Conservation (phyloP, 768 basidiomycete species). For the Psilocybe tampanensis region DNA sequence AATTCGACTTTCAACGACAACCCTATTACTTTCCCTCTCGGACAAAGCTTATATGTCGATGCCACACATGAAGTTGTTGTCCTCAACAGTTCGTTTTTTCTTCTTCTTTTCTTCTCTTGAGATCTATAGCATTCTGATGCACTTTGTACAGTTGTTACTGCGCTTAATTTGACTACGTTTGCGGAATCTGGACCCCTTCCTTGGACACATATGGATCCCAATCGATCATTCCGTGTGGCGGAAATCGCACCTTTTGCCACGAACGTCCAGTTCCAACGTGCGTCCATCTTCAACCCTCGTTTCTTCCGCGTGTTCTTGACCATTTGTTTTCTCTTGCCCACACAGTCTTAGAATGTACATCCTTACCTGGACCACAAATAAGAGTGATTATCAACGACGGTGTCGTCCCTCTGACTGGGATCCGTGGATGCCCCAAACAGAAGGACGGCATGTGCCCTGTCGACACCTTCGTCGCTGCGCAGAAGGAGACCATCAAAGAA, state of each 20-base stretch:
- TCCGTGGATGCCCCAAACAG: slow-evolving; percentile 72
- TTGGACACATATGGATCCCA: slow-evolving; percentile 64
- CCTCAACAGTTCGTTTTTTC: slow-evolving; percentile 64
- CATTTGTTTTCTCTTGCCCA: slow-evolving; percentile 12
- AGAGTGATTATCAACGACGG: slow-evolving; percentile 90
- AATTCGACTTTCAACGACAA: slow-evolving; percentile 81
- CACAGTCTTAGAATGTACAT: slow-evolving; percentile 65
- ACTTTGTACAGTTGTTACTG: slow-evolving; percentile 65
- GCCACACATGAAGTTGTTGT: slow-evolving; percentile 93
- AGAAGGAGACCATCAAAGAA: slow-evolving; percentile 62
- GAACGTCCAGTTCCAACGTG: slow-evolving; percentile 88
- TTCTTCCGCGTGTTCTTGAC: neutral
- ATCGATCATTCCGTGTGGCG: slow-evolving; percentile 71
- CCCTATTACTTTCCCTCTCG: slow-evolving; percentile 68
- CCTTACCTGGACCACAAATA: slow-evolving; percentile 58
- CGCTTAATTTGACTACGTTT: slow-evolving; percentile 79
- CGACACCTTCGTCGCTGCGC: slow-evolving; percentile 67
- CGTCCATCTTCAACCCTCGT: slow-evolving; percentile 20
- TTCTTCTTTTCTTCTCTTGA: neutral
- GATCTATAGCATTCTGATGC: neutral
- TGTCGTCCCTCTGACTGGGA: slow-evolving; percentile 76
- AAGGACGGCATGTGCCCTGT: slow-evolving; percentile 80
- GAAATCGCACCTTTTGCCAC: slow-evolving; percentile 87
- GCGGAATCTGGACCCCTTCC: slow-evolving; percentile 77
- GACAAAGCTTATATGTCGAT: slow-evolving; percentile 80